phyloP scores from a whole-genome alignment of 257 asterid species.

The Capsicum chinense region DNA sequence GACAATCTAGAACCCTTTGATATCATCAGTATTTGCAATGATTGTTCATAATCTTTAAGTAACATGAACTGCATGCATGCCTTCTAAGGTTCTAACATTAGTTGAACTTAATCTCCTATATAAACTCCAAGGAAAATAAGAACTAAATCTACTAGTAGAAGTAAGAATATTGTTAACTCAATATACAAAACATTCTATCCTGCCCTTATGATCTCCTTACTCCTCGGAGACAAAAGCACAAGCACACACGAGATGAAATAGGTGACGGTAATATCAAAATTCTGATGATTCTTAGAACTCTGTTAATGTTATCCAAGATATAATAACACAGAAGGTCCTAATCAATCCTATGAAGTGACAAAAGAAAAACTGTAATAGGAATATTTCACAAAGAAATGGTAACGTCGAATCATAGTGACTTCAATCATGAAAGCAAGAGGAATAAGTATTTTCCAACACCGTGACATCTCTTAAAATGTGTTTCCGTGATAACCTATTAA shows the following conservation, averaged over 20 bases:
- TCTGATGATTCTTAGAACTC: not conserved
- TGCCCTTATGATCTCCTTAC: not conserved
- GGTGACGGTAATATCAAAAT: not conserved
- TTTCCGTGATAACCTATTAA: not conserved
- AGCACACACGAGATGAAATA: not conserved
- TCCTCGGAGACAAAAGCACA: not conserved
- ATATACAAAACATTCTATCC: constrained; percentile 3
- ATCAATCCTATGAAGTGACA: not conserved
- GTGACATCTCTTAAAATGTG: not conserved
- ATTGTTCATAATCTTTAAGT: constrained; percentile 12
- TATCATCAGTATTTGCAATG: not conserved
- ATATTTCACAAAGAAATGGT: not conserved
- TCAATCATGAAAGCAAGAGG: not conserved
- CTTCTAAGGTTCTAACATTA: not conserved
- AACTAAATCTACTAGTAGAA: constrained; percentile 5
- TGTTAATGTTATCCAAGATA: not conserved
- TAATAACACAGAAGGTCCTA: not conserved
- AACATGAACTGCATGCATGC: constrained; percentile 1
- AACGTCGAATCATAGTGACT: not conserved
- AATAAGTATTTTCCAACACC: constrained; percentile 17
- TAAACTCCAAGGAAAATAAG: constrained; percentile 8
- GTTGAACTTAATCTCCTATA: not conserved
- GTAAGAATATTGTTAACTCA: not conserved
- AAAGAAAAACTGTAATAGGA: not conserved
- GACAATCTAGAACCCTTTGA: not conserved